These are phyloP conservation scores for Arthrobotrys musiformis DNA, from an alignment of 2,329 filamentous ascomycete genomes.

Conservation along the genomic window DNA sequence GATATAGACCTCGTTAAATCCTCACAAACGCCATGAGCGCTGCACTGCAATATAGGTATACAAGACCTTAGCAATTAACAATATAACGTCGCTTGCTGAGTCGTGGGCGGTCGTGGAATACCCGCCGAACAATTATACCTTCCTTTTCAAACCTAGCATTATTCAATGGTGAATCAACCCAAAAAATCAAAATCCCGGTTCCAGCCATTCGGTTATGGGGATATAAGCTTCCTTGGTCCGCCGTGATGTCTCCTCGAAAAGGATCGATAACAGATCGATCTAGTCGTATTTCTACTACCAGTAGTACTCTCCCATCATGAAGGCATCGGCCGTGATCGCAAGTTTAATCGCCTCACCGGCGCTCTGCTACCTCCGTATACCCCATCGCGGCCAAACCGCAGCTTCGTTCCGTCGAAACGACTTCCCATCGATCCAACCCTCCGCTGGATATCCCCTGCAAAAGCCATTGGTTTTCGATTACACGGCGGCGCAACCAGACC, in stretches of 20 bases:
- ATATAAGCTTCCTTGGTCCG: not conserved
- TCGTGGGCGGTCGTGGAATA: no score
- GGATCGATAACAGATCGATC: not conserved
- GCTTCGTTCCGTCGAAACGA: not conserved
- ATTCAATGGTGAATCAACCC: not conserved
- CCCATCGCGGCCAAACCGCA: not conserved
- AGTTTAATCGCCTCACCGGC: constrained; percentile 7
- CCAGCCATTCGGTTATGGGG: not conserved
- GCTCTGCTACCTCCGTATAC: constrained; percentile 26
- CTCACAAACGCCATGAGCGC: no score
- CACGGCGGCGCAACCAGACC: not conserved
- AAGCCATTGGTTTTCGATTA: constrained; percentile 17
- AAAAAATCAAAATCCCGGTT: not conserved
- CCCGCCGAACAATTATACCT: not conserved
- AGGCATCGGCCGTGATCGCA: not conserved
- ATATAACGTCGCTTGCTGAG: no score
- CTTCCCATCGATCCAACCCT: constrained; percentile 15
- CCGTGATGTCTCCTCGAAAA: not conserved
- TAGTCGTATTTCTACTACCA: no score
- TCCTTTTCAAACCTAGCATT: constrained; percentile 7
- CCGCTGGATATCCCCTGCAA: not conserved
- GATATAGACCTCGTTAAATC: no score
- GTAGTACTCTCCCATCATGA: not conserved
- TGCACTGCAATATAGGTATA: no score
- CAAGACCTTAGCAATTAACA: no score